Conservation (phyloP, 164 flowering plant species). For the Aristolochia contorta region DNA sequence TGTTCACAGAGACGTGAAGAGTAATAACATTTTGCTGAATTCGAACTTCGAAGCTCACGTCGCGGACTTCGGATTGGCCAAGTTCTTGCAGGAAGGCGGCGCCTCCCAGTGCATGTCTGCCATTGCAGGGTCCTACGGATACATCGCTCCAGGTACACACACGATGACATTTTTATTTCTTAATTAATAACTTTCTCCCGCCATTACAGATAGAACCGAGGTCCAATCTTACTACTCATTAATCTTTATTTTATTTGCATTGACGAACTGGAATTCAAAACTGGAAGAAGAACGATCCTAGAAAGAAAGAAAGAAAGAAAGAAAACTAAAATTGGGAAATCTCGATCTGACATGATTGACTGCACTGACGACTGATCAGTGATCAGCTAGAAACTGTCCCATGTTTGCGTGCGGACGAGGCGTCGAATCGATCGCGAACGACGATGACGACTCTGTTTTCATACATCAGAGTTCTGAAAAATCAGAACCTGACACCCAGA, state of each 20-base stretch:
- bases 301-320: neutral
- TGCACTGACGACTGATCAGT: too few species aligned
- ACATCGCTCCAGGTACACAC: conserved; percentile 79
- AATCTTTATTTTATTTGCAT: neutral
- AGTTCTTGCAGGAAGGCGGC: conserved; percentile 56
- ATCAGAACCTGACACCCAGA: conserved; percentile 12
- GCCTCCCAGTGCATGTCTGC: conserved; percentile 78
- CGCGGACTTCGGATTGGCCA: conserved; percentile 92
- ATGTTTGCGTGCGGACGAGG: too few species aligned
- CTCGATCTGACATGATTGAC: too few species aligned
- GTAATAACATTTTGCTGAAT: conserved; percentile 65
- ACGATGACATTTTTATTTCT: neutral
- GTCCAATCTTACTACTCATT: too few species aligned
- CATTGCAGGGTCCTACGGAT: conserved; percentile 93
- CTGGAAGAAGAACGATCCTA: neutral
- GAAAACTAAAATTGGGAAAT: too few species aligned
- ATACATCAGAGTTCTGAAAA: conserved; percentile 2
- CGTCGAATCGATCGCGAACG: too few species aligned
- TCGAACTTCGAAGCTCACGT: conserved; percentile 67
- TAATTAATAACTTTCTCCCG: neutral
- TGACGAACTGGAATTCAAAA: neutral
- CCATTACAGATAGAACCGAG: too few species aligned
- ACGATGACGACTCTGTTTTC: too few species aligned
- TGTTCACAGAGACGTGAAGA: conserved; percentile 65
- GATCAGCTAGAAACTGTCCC: neutral